These are phyloP conservation scores for Ustulina deusta DNA, from an alignment of 2,329 filamentous ascomycete genomes.

Conservation along the genomic window DNA sequence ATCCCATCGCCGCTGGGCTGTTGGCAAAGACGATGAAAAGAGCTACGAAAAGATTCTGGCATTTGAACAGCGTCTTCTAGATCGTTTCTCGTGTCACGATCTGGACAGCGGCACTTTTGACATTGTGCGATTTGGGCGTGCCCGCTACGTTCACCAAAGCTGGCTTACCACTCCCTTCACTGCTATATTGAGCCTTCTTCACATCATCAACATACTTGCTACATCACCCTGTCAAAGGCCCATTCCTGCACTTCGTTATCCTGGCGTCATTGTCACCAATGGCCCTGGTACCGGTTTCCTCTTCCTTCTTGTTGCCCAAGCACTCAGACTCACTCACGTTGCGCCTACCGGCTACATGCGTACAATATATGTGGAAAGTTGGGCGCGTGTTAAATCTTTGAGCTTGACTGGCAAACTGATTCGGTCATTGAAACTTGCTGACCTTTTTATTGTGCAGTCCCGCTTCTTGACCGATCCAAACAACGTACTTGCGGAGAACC, in stretches of 20 bases:
- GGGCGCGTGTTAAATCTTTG: conserved; percentile 84
- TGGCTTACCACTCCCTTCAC: conserved; percentile 79
- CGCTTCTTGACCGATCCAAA: conserved; percentile 13
- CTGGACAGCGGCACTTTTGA: conserved; percentile 65
- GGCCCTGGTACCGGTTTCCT: conserved; percentile 90
- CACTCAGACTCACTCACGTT: conserved; percentile 60
- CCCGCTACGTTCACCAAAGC: conserved; percentile 84
- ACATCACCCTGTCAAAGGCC: conserved; percentile 44
- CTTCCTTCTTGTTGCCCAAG: conserved; percentile 65
- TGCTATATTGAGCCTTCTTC: conserved; percentile 72
- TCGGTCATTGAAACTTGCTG: conserved; percentile 37
- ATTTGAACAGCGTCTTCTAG: conserved; percentile 52
- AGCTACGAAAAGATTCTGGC: conserved; percentile 76
- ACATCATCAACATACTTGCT: conserved; percentile 69
- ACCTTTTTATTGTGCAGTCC: conserved; percentile 40
- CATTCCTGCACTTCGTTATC: conserved; percentile 61
- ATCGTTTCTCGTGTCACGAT: conserved; percentile 47
- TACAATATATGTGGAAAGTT: conserved; percentile 90
- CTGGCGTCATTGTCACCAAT: conserved; percentile 85
- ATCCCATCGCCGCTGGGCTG: conserved; percentile 82
- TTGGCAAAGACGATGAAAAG: conserved; percentile 80
- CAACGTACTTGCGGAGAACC: conserved; percentile 33
- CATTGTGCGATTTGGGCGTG: conserved; percentile 77
- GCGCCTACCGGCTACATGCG: conserved; percentile 69
- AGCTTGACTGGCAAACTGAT: conserved; percentile 88